Conservation (phyloP, 2,329 filamentous ascomycete genomes). For the Fusarium veterinarium region DNA sequence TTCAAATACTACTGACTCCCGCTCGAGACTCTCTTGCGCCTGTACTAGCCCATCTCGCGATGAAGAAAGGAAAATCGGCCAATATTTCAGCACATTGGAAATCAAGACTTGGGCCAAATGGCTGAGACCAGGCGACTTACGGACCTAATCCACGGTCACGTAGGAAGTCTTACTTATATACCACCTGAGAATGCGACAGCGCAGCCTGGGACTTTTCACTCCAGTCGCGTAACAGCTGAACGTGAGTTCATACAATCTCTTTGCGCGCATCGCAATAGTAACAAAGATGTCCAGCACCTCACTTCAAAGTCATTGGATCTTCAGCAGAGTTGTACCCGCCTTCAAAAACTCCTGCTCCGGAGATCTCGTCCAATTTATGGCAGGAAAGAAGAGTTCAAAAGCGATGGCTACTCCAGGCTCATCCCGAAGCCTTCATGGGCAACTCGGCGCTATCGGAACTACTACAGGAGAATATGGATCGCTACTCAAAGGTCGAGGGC, state of each 20-base stretch:
- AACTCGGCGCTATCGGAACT: conserved; percentile 48
- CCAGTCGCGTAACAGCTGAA: conserved; percentile 45
- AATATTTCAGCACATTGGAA: conserved; percentile 45
- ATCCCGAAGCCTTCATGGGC: conserved; percentile 63
- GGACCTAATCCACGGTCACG: conserved; percentile 50
- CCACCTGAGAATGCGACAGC: conserved; percentile 38
- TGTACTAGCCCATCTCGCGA: conserved; percentile 44
- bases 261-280: conserved; percentile 5
- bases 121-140: conserved; percentile 50
- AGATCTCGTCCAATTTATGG: conserved; percentile 45
- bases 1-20: conserved; percentile 13
- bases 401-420: conserved; percentile 62
- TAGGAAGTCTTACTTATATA: conserved; percentile 50
- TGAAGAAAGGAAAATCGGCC: conserved; percentile 48
- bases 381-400: conserved; percentile 52
- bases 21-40: conserved; percentile 39
- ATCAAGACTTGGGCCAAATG: conserved; percentile 51
- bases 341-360: conserved; percentile 43
- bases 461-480: conserved; percentile 53
- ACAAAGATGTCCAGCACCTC: conserved; percentile 42
- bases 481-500: conserved; percentile 45
- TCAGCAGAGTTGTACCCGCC: conserved; percentile 51
- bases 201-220: conserved; percentile 47
- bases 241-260: conserved; percentile 37
- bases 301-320: conserved; percentile 49